Conservation (phyloP, 2,329 filamentous ascomycete genomes). For the Elsinoe ampelina region DNA sequence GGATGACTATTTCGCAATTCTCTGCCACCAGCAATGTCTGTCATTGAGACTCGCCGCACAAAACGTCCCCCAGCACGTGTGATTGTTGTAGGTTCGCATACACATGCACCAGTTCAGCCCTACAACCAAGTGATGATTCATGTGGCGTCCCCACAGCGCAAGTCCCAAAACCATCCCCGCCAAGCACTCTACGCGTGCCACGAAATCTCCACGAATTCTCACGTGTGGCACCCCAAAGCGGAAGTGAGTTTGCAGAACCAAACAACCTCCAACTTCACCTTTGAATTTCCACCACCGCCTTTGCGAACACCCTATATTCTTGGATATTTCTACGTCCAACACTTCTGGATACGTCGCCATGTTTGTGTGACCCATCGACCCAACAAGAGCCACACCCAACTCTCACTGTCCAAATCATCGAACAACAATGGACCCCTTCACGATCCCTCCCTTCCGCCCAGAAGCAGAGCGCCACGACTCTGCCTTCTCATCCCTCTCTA, state of each 20-base stretch:
- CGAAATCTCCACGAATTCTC: background rate
- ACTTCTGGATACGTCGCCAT: too few species aligned
- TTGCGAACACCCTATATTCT: too few species aligned
- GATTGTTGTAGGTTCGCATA: background rate
- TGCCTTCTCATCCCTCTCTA: background rate
- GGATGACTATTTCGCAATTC: background rate
- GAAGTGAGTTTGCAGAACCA: too few species aligned
- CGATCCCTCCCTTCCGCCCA: background rate
- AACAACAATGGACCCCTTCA: background rate
- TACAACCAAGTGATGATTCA: background rate
- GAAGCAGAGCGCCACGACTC: background rate
- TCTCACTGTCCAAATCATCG: background rate
- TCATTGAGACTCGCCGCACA: too few species aligned
- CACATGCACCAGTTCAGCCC: constrained; percentile 2
- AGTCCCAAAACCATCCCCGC: background rate
- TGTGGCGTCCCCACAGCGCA: background rate
- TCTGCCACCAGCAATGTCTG: background rate
- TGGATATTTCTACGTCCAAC: too few species aligned
- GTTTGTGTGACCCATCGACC: background rate
- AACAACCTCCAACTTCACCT: too few species aligned
- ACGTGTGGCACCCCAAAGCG: too few species aligned
- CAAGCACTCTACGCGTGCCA: background rate
- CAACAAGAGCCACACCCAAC: background rate
- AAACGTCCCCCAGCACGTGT: too few species aligned
- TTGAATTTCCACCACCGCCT: too few species aligned